Evolutionary conservation across 1,139 yeast genomes (phyloP), one percentile per base, ranked within the genome.

Genomic region (Taphrina betulina): DNA sequence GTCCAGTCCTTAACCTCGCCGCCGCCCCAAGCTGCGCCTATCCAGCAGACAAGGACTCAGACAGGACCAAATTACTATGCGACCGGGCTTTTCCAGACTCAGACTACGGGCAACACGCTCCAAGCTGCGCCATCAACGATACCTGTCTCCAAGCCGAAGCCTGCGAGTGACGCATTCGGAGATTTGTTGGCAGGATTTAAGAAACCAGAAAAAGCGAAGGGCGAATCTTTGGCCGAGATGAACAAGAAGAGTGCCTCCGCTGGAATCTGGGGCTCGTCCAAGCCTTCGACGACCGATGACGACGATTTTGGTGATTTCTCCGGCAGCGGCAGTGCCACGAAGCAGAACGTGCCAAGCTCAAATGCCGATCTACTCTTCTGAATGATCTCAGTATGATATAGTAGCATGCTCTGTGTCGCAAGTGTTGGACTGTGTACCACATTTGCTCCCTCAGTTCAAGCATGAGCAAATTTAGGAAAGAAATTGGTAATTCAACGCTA

Each of bases 61-160:
- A 50, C 44, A 4, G 54, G 54, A 5, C 54, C 54, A n/a, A 50
- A 50, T 23, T 50, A 50, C 40, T 50, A 50, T 26, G 54, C 54
- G 8, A 38, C 36, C 12, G 54, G 54, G 23, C 19, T 50, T 24
- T 50, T 50, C 22, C 46, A 41, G 19, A 50, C 54, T 4, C 54
- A 50, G 29, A 40, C 45, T 12, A 31, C 29, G 2, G 54, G 54
- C 41, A 40, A 40, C 19, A 50, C 38, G 5, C 24, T 50, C 2
- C 46, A 50, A 28, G 46, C 54, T 4, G 54, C 28, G 19, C 17
- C 40, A 12, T 16, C 46, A 14, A 29, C 34, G 3, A 33, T 23
- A 3, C 44, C 34, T 8, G 28, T 24, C 23, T 7, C 34, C 7
- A 38, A 50, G 26, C 34, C 54, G 3, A 50, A 50, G n/a, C n/a